Percentiles rank a stretch among this genome's conserved stretches.
Evolutionary conservation across 83 land plant species (phyloP).

Genomic region (Picea abies): DNA sequence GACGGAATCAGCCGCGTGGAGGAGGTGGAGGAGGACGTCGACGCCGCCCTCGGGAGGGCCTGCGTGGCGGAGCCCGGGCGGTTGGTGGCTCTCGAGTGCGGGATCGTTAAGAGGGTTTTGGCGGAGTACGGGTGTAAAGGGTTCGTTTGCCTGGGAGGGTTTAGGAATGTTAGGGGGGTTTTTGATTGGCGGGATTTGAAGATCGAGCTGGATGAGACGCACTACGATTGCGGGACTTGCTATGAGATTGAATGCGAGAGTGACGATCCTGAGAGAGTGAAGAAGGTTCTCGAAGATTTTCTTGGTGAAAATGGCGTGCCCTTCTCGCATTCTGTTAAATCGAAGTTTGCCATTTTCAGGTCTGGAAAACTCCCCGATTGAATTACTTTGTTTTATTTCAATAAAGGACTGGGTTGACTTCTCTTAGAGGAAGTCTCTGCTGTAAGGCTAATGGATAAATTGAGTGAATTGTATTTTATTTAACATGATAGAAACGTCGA

Average conservation of each 20-base stretch:
- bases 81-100: slow-evolving; percentile 31
- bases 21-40: slow-evolving; percentile 88
- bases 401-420: too few relatives aligned
- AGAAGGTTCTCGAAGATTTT: slow-evolving; percentile 59
- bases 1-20: slow-evolving; percentile 87
- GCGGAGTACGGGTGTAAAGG: slow-evolving; percentile 48
- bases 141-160: slow-evolving; percentile 85
- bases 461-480: too few relatives aligned
- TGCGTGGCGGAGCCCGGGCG: slow-evolving; percentile 70
- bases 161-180: slow-evolving; percentile 80
- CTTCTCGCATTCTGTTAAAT: slow-evolving; percentile 51
- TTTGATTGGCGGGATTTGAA: slow-evolving; percentile 74
- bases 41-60: slow-evolving; percentile 54
- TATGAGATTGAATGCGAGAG: slow-evolving; percentile 97
- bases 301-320: slow-evolving; percentile 60
- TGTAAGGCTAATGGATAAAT: too few relatives aligned
- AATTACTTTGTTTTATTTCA: background rate
- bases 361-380: slow-evolving; percentile 73
- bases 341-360: slow-evolving; percentile 85
- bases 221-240: slow-evolving; percentile 69
- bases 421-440: too few relatives aligned
- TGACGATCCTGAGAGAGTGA: slow-evolving; percentile 67
- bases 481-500: too few relatives aligned
- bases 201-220: slow-evolving; percentile 91
- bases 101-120: slow-evolving; percentile 38